Conservation (phyloP, 2,329 filamentous ascomycete species). For the Monilinia fructicola region DNA sequence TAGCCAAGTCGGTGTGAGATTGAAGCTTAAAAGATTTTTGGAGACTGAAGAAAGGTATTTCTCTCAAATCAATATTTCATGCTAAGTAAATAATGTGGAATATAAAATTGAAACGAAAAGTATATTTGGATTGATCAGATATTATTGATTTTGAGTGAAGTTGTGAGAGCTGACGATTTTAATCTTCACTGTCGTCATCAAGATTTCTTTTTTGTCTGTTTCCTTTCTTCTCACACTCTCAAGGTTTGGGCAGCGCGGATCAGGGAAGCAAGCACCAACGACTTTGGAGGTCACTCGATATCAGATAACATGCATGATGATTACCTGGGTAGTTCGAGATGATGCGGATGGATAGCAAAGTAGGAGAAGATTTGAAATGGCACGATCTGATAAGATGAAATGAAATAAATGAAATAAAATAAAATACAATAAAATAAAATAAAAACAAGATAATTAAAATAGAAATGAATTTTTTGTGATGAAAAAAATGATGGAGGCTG, state of each 20-base stretch:
- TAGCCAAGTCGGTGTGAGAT: slow-evolving; percentile 14
- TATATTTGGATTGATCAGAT: not conserved
- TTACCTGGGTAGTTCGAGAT: slow-evolving; percentile 10
- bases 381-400: slow-evolving; percentile 3
- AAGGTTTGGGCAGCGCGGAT: slow-evolving; percentile 27
- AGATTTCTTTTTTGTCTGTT: not conserved
- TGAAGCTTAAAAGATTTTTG: not conserved
- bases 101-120: not conserved
- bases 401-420: slow-evolving; percentile 10
- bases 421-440: too few relatives aligned
- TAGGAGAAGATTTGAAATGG: slow-evolving; percentile 5
- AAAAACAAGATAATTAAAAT: too few relatives aligned
- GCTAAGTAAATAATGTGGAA: not conserved
- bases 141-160: slow-evolving; percentile 3
- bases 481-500: slow-evolving; percentile 22
- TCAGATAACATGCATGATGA: slow-evolving; percentile 1
- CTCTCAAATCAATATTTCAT: not conserved
- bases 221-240: slow-evolving; percentile 19
- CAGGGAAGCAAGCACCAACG: slow-evolving; percentile 22
- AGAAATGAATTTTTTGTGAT: not conserved
- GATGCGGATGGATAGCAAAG: slow-evolving; percentile 21
- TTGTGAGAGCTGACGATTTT: slow-evolving; percentile 19
- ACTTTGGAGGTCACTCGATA: slow-evolving; percentile 16
- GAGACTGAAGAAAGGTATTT: not conserved
- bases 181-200: slow-evolving; percentile 30